Evolutionary conservation across 208 protist genomes (phyloP), one percentile per base, ranked within the genome.

Genomic region (Polymyxa betae): DNA sequence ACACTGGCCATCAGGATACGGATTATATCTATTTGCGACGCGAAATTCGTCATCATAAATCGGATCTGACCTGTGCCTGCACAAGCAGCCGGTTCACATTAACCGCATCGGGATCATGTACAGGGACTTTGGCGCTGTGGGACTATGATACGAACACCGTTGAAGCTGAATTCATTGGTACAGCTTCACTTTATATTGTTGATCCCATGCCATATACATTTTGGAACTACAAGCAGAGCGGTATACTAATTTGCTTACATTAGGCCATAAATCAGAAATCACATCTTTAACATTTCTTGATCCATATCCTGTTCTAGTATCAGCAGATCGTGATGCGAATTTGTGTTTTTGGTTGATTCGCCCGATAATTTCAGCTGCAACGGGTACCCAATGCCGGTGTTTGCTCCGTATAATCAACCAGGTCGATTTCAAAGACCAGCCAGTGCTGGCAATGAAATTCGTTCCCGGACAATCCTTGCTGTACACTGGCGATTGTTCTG

Each of bases 121-220:
- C 16, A 35, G 72, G 72, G 10, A 35, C 35, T 12, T 20, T 82
- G 12, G 5, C 40, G 16, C n/a, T 82, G n/a, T 82, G 72, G 72
- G 72, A 82, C n/a, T 82, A 82, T 43, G 72, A 82, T n/a, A 40
- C 72, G 16, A 82, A 82, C 72, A 40, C 72, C n/a, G 35, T 82
- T 45, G 72, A 82, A 82, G n/a, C 16, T 35, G 35, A 82, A 12
- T n/a, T 82, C 49, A 5, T 60, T 29, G 49, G 49, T 60, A 5
- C 24, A 60, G 49, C 24, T 24, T 60, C 49, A 60, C 49, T 29
- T 24, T n/a, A n/a, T n/a, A n/a, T n/a, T n/a, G n/a, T n/a, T n/a
- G n/a, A n/a, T n/a, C n/a, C n/a, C n/a, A n/a, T n/a, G n/a, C n/a
- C n/a, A n/a, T n/a, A n/a, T n/a, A n/a, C n/a, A n/a, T n/a, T n/a